Evolutionary conservation across 768 basidiomycete genomes (phyloP).

Genomic region (Mycena leptocephala): DNA sequence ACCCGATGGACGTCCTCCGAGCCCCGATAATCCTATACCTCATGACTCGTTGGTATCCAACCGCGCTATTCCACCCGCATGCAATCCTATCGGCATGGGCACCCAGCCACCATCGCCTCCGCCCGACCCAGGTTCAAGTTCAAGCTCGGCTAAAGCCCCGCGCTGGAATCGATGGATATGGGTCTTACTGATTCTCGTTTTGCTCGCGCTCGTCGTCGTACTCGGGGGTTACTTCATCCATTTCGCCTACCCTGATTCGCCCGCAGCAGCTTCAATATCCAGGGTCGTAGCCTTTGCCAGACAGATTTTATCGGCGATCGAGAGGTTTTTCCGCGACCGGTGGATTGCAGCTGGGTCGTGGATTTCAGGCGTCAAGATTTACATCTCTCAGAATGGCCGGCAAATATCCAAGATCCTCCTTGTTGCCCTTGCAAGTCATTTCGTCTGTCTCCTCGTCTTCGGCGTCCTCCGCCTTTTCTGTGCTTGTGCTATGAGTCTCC

Average conservation of each 20-base stretch:
- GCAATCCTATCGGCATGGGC: background rate
- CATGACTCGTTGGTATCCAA: no score
- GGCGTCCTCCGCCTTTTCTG: no score
- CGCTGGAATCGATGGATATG: background rate
- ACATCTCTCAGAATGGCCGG: no score
- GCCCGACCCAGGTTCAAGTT: background rate
- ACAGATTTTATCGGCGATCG: background rate
- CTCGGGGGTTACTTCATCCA: background rate
- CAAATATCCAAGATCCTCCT: no score
- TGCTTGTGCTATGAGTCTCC: background rate
- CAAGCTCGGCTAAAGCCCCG: background rate
- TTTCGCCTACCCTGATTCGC: background rate
- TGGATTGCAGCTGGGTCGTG: background rate
- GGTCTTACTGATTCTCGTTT: background rate
- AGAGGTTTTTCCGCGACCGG: background rate
- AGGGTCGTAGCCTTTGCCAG: background rate
- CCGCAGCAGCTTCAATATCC: background rate
- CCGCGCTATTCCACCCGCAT: no score
- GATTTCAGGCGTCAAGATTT: no score
- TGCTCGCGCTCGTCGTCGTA: background rate
- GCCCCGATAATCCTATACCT: no score
- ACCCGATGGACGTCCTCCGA: no score
- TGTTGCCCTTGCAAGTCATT: no score
- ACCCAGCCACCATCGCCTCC: background rate
- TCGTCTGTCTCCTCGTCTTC: no score